Conservation (phyloP, 2,329 filamentous ascomycete genomes). For the Calonectria montana region DNA sequence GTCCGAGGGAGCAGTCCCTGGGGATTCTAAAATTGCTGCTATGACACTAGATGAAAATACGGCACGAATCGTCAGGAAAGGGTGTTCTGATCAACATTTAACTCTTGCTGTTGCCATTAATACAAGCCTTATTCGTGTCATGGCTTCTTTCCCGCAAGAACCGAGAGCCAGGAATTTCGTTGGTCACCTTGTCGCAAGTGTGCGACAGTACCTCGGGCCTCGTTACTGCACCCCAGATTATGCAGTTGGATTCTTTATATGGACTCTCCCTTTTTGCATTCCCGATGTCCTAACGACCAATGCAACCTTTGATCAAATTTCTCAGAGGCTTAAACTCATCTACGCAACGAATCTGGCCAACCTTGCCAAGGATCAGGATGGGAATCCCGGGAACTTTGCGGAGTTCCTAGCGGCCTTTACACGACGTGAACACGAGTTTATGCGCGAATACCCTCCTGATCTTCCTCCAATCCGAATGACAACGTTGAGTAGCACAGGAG, state of each 20-base stretch:
- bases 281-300: background rate
- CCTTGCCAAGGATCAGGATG: background rate
- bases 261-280: background rate
- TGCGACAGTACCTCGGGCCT: background rate
- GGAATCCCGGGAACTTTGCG: background rate
- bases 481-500: background rate
- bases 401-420: background rate
- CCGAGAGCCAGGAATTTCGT: background rate
- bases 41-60: background rate
- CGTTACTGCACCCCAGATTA: background rate
- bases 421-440: background rate
- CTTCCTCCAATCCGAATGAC: background rate
- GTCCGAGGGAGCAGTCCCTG: background rate
- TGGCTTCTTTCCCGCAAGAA: background rate
- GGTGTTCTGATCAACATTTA: background rate
- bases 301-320: background rate
- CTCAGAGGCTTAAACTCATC: background rate
- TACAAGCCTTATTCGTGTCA: background rate
- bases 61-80: background rate
- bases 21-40: background rate
- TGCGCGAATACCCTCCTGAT: background rate
- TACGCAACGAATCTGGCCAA: background rate
- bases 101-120: background rate
- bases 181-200: background rate
- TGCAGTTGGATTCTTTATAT: background rate